These are phyloP conservation scores for Phalaenopsis equestris DNA, from an alignment of 106 monocot genomes.

Conservation along the genomic window DNA sequence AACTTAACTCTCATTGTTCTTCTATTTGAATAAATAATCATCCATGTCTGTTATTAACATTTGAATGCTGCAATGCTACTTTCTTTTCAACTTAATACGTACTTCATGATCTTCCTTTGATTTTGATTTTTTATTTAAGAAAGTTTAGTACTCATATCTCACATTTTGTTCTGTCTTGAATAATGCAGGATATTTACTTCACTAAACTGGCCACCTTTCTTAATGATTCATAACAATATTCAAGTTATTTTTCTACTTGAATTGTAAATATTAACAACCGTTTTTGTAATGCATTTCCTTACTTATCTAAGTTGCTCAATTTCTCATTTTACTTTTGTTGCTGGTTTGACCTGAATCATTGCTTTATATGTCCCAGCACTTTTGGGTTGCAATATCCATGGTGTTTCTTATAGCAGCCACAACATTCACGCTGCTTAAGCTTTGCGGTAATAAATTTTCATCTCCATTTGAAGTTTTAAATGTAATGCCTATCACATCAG, in stretches of 20 bases:
- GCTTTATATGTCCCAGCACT: conserved; percentile 43
- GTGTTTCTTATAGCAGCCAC: conserved; percentile 90
- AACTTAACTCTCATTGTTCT: not conserved
- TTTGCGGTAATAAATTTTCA: conserved; percentile 53
- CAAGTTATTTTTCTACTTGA: not conserved
- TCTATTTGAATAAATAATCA: not conserved
- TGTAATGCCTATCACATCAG: not conserved
- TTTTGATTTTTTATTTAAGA: not conserved
- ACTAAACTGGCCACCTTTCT: not conserved
- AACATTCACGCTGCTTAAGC: conserved; percentile 88
- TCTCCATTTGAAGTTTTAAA: not conserved
- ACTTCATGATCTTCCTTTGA: not conserved
- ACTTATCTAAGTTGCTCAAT: not conserved
- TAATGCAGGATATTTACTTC: not conserved
- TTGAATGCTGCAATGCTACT: not conserved
- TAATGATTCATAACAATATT: not conserved
- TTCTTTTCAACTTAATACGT: not conserved
- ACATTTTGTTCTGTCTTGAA: not conserved
- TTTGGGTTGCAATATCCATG: conserved; percentile 96
- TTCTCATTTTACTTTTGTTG: not conserved
- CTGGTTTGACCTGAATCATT: conserved; percentile 10
- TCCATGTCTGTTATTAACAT: not conserved
- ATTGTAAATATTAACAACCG: not conserved
- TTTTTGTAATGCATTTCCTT: not conserved
- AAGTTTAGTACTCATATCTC: not conserved